phyloP scores from a whole-genome alignment of 2,329 filamentous ascomycete genomes.

The Aspergillus sp. region DNA sequence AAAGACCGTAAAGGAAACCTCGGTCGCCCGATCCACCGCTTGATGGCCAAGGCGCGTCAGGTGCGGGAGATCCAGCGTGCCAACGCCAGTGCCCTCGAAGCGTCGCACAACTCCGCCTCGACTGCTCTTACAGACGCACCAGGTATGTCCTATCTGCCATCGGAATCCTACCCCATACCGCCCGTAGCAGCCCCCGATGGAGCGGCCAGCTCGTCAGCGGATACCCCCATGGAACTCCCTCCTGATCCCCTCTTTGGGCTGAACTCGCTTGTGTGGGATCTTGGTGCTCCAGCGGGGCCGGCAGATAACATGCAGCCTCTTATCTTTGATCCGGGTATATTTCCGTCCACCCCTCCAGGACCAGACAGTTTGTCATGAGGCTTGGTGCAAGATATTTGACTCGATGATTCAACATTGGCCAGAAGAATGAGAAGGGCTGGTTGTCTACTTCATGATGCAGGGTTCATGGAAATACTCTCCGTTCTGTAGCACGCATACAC shows the following conservation, averaged over 20 bases:
- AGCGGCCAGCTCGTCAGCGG: background rate
- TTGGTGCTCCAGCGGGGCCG: background rate
- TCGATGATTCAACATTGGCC: too few relatives aligned
- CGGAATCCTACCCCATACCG: background rate
- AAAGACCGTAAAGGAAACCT: background rate
- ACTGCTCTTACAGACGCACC: too few relatives aligned
- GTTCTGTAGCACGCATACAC: too few relatives aligned
- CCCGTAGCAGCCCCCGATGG: background rate
- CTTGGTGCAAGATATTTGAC: too few relatives aligned
- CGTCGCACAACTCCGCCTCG: too few relatives aligned
- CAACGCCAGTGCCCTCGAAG: too few relatives aligned
- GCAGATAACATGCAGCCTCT: too few relatives aligned
- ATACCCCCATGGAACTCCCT: background rate
- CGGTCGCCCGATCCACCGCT: background rate
- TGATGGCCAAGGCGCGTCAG: background rate
- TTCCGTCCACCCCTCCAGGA: background rate
- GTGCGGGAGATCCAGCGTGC: background rate
- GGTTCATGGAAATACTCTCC: too few relatives aligned
- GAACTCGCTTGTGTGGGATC: background rate
- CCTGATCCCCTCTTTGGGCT: background rate
- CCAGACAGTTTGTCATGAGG: background rate
- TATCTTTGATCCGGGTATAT: background rate
- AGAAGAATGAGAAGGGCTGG: too few relatives aligned
- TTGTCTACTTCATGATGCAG: too few relatives aligned
- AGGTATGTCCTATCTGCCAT: too few relatives aligned